Evolutionary conservation across 129 eudicot genomes (phyloP), one percentile per base, ranked within the genome.

Genomic region (Smallanthus sonchifolius): DNA sequence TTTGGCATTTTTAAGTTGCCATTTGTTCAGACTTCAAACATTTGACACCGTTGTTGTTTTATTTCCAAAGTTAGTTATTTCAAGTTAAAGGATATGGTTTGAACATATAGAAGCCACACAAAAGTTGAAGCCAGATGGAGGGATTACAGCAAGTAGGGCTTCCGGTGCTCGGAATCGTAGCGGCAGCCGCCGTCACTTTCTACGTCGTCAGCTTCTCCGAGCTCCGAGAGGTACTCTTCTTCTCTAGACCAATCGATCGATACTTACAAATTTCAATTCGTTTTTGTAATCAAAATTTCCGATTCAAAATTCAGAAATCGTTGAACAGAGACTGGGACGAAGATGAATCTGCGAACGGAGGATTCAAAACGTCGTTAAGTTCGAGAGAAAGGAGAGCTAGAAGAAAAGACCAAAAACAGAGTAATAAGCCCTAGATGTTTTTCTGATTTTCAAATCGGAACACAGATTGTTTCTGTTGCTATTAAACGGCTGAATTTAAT

Each of bases 171-270:
- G 95, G 92, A 20, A 86, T 92, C 72, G 86, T 87, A 52, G 98
- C 95, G 35, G 96, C 87, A 16, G 98, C 98, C 4, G 98, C 96
- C 24, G 83, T 87, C 78, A 90, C 98, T 37, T 92, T 92, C 84
- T 92, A 92, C 52, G 95, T 77, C 14, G 96, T 92, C 77, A 92
- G 98, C 87, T 92, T 92, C 76, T 20, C 73, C 69, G 96, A 92
- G 77, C 83, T 89, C 60, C 81, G 96, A 67, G 98, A 92, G 95
- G 98, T 92, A 66, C 55, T 48, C 43, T 69, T 59, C 70, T 10
- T 0, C 28, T 13, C 62, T 15, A 45, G 2, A 19, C 37, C 65
- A 2, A 3, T 37, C 20, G 38, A 71, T 71, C 20, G 14, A 71
- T 49, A 9, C 16, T 62, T n/a, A 32, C 24, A 32, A 16, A 47